Evolutionary conservation across 1,139 yeast species (phyloP), one percentile per base, ranked within the genome.

Genomic region (Maudiozyma humilis): DNA sequence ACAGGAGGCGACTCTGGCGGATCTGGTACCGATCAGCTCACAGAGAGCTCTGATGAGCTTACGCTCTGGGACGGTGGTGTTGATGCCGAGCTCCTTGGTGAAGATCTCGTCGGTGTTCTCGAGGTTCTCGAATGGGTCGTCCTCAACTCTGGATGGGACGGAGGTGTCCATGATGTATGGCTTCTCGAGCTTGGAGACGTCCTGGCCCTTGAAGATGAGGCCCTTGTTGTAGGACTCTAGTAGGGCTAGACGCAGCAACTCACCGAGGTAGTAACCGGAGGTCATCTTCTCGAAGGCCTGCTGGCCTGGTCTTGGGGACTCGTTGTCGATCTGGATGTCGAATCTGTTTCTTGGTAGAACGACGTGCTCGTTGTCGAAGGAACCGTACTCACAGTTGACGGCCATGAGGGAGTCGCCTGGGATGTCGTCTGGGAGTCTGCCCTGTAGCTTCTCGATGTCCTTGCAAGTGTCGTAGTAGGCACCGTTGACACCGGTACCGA

Each of bases 401-500:
- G 96, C 96, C 95, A 91, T 89, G 51, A 81, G 79, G 30, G 86
- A 75, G 37, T 76, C 76, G 13, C 64, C 67, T 37, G 73, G 64
- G 53, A 88, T 75, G 59, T 87, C 96, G 19, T 66, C 70, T 29
- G 78, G 74, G 47, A 82, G 65, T 56, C 68, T 70, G 46, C 94
- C 95, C 57, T 79, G 79, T 55, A 91, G 75, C 71, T 91, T 91
- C 52, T 93, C 93, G 60, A 91, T 81, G 58, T 79, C 78, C 45
- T 71, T 65, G 45, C 80, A 82, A 36, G 70, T 70, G 58, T 91
- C 98, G 67, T 79, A 91, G 72, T 91, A 91, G 44, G 98, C 97
- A 63, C 93, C 97, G 66, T 91, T 91, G 71, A 94, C 88, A 52
- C 98, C 98, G 46, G 98, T 91, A 62, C 98, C 98, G 63, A 88